phyloP scores from a whole-genome alignment of 305 asterid species.

The Salvia sclarea region DNA sequence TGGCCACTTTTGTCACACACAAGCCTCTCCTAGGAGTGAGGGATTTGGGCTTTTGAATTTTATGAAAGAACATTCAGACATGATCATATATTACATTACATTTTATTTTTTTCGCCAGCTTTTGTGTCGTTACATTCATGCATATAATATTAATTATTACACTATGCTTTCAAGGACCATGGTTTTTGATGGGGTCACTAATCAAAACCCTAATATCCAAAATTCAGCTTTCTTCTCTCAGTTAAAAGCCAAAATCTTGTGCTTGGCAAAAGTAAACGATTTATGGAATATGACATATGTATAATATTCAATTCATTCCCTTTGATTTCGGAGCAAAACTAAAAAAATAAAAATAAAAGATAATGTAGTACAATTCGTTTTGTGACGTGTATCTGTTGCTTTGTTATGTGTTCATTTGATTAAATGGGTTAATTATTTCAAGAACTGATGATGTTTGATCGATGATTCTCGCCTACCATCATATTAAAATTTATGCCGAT shows the following conservation, averaged over 20 bases:
- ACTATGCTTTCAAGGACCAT: constrained; percentile 30
- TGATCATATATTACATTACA: constrained; percentile 23
- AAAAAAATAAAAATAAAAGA: neutral
- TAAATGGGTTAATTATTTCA: neutral
- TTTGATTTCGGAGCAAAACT: neutral
- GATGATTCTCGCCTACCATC: neutral
- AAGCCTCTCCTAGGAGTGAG: constrained; percentile 70
- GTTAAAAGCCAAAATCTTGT: constrained; percentile 15
- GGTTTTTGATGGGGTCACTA: constrained; percentile 36
- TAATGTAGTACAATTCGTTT: no score
- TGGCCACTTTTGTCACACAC: constrained; percentile 54
- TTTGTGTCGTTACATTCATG: constrained; percentile 24
- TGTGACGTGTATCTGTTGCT: neutral
- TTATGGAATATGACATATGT: neutral
- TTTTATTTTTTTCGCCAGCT: constrained; percentile 29
- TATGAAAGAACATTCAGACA: constrained; percentile 31
- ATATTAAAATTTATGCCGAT: neutral
- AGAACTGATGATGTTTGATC: neutral
- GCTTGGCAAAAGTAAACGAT: constrained; percentile 10
- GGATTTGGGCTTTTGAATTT: constrained; percentile 43
- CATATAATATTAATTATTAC: neutral
- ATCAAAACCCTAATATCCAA: constrained; percentile 30
- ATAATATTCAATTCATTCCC: neutral
- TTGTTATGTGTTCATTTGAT: neutral
- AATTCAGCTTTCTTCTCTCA: constrained; percentile 23